A percentile compares a stretch with the other conserved stretches of the same genome.
Conservation (phyloP, 176 grass and related monocot genomes). For the Zea mays region DNA sequence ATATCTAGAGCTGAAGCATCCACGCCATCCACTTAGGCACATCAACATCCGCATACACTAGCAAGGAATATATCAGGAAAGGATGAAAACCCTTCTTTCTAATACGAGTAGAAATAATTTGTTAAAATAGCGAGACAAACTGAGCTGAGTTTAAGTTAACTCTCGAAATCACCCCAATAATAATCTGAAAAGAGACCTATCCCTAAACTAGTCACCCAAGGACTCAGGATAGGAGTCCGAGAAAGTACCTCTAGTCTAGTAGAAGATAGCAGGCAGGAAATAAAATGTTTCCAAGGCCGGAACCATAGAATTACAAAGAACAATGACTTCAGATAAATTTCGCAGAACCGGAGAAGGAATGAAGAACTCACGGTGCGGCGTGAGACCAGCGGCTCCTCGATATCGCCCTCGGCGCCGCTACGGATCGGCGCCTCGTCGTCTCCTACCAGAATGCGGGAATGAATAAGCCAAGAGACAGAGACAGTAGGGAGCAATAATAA, state of each 20-base stretch:
- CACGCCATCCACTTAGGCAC: background rate
- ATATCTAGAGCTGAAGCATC: conserved; percentile 29
- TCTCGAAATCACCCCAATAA: too few relatives aligned
- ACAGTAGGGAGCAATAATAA: too few relatives aligned
- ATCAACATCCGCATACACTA: background rate
- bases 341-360: background rate
- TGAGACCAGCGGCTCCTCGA: conserved; percentile 33
- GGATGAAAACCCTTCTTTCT: background rate
- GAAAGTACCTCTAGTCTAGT: background rate
- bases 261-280: background rate
- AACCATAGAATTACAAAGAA: background rate
- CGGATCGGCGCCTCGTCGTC: conserved; percentile 6
- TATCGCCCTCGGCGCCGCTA: background rate
- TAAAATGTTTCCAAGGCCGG: background rate
- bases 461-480: background rate
- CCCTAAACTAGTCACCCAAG: background rate
- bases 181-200: background rate
- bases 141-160: background rate
- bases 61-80: background rate
- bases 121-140: background rate
- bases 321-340: background rate
- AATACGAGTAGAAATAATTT: background rate
- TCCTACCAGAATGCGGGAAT: background rate
- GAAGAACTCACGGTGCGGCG: conserved; percentile 31
- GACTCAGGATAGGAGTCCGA: background rate